Conservation (phyloP, 208 protist species). For the Acanthamoeba royreba region DNA sequence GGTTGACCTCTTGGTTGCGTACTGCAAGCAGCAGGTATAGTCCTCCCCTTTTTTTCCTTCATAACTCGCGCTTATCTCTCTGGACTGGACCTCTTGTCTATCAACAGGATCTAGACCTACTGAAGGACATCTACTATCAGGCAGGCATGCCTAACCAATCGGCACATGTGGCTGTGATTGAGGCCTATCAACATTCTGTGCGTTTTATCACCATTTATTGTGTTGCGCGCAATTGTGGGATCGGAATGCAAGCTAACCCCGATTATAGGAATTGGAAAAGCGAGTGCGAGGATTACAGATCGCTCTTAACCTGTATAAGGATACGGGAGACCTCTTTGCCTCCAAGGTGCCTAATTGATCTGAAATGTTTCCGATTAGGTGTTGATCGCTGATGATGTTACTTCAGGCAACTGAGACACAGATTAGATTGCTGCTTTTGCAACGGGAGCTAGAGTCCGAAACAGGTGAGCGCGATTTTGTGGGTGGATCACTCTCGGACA, state of each 20-base stretch:
- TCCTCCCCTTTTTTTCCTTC: too few relatives aligned
- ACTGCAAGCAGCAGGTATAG: constrained; percentile 73
- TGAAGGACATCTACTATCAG: constrained; percentile 65
- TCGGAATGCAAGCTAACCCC: too few relatives aligned
- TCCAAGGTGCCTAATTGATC: not conserved
- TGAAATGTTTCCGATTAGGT: too few relatives aligned
- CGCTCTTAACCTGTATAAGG: not conserved
- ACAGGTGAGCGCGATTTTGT: constrained; percentile 12
- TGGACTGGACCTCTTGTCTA: too few relatives aligned
- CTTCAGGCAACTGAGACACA: constrained; percentile 54
- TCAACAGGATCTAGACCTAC: constrained; percentile 54
- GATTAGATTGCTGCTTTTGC: constrained; percentile 40
- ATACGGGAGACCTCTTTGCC: not conserved
- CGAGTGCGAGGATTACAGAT: not conserved
- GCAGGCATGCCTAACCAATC: not conserved
- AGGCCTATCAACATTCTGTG: constrained; percentile 36
- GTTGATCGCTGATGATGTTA: not conserved
- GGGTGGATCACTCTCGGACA: constrained; percentile 40
- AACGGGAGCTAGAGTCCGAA: constrained; percentile 52
- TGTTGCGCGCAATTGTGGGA: not conserved
- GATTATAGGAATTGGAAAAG: not conserved
- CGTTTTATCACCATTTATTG: not conserved
- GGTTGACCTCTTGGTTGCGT: constrained; percentile 61
- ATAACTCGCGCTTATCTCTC: too few relatives aligned
- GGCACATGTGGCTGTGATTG: constrained; percentile 7